Percentiles rank a stretch among this genome's conserved stretches.
Evolutionary conservation across 2,329 filamentous ascomycete genomes (phyloP).

Genomic region (Mollisiaceae sp.): DNA sequence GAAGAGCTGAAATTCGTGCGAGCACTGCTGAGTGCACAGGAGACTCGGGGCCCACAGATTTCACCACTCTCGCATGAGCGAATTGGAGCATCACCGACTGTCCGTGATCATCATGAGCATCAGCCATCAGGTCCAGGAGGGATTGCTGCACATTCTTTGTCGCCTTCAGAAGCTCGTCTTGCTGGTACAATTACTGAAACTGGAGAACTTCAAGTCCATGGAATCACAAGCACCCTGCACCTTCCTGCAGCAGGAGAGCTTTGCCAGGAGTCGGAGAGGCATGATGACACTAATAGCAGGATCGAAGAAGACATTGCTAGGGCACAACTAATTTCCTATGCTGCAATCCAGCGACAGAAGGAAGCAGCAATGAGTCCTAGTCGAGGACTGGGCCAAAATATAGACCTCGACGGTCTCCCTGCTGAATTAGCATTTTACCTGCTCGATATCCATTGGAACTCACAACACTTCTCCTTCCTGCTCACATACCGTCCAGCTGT

Average conservation of each 20-base stretch:
- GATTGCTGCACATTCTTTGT: not conserved
- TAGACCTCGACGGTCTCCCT: constrained; percentile 33
- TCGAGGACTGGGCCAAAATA: not conserved
- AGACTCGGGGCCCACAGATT: not conserved
- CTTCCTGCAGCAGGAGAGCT: not conserved
- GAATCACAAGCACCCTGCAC: not conserved
- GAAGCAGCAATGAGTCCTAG: not conserved
- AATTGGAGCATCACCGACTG: not conserved
- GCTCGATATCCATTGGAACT: constrained; percentile 47
- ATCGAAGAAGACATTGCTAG: not conserved
- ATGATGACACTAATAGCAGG: not conserved
- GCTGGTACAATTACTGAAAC: not conserved
- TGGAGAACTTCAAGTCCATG: not conserved
- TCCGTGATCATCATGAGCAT: not conserved
- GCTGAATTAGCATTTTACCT: constrained; percentile 46
- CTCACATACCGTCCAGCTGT: constrained; percentile 48
- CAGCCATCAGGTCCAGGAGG: not conserved
- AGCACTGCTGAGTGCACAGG: not conserved
- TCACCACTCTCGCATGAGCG: not conserved
- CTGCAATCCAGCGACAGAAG: not conserved
- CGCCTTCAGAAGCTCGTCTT: not conserved
- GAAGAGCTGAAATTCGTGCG: not conserved
- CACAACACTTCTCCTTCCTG: constrained; percentile 46
- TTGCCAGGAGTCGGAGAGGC: not conserved
- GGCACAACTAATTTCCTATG: constrained; percentile 1